Evolutionary conservation across 2,329 filamentous ascomycete species (phyloP), one percentile per base, ranked within the genome.

Genomic region (Sordariomycetes sp.): DNA sequence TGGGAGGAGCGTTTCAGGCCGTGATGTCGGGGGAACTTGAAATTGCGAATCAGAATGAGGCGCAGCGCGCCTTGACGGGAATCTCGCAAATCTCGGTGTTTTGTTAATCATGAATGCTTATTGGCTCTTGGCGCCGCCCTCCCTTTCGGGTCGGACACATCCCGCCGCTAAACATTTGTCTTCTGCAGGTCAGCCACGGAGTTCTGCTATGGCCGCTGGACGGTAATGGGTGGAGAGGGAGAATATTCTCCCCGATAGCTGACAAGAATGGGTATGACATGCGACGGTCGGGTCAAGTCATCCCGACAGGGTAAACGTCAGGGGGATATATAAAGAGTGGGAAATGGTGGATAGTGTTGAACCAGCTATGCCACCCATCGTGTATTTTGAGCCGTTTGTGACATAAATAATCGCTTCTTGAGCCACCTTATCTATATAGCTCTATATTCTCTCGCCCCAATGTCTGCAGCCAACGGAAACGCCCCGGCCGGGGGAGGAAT

Each of bases 1-100:
- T 8, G 28, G 28, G 28, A 32, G 28, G 28, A 32, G 28, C 4
- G 28, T 3, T 8, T 32, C 28, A 8, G 8, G 28, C 3, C 28
- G 8, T 32, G 28, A 32, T 8, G 28, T 32, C 8, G 28, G 4
- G 28, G 28, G 8, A 4, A 8, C 28, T 32, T 32, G 28, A 32
- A 32, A 32, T 32, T 32, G 28, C 28, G 4, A 32, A 32, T 32
- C 28, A 32, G 28, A 20, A 12, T 22, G 34, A 34, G 25, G 52
- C 25, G 28, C 24, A 32, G 52, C 24, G 15, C 13, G 12, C 20
- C 28, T 17, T 12, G 10, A 25, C 36, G 53, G 34, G 28, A 45
- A 55, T 55, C 53, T 55, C 36, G 53, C 53, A 55, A 55, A 55
- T 45, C 53, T 55, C 53, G 53, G 53, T 8, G 53, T 24, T 42